Percentiles rank a stretch among this genome's conserved stretches.
phyloP scores from a whole-genome alignment of 2,329 filamentous ascomycete species.

The Remersonia thermophila region DNA sequence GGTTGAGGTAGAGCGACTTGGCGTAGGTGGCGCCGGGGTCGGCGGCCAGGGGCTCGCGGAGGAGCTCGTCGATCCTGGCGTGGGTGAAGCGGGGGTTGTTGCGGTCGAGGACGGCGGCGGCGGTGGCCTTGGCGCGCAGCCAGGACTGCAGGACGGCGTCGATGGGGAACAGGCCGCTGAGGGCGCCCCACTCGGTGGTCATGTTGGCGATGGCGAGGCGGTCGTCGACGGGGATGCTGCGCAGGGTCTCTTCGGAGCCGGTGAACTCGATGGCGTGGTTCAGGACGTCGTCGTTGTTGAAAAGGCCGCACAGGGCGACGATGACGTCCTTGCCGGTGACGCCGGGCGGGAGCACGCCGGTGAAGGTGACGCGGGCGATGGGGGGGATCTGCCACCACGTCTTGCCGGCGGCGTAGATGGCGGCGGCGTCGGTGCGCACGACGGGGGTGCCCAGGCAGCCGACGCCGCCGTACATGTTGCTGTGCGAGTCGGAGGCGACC shows the following conservation, averaged over 20 bases:
- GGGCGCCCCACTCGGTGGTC: conserved; percentile 66
- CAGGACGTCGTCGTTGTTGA: conserved; percentile 76
- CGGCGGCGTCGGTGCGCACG: conserved; percentile 77
- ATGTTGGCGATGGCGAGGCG: conserved; percentile 62
- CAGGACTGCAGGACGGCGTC: conserved; percentile 59
- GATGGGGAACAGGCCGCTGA: conserved; percentile 59
- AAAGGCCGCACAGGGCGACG: conserved; percentile 72
- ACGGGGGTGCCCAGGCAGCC: conserved; percentile 67
- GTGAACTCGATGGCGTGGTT: conserved; percentile 87
- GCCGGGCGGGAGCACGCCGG: conserved; percentile 60
- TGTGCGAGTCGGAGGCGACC: conserved; percentile 69
- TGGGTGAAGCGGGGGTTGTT: conserved; percentile 56
- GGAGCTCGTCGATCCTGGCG: conserved; percentile 57
- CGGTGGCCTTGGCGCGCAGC: conserved; percentile 65
- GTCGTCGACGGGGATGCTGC: conserved; percentile 55
- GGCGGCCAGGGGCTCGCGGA: conserved; percentile 52
- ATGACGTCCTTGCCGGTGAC: conserved; percentile 94
- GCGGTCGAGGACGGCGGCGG: conserved; percentile 47
- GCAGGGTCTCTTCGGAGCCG: conserved; percentile 65
- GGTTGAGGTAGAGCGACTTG: conserved; percentile 69
- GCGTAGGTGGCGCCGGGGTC: conserved; percentile 71
- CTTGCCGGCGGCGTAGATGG: conserved; percentile 68
- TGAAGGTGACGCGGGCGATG: conserved; percentile 67
- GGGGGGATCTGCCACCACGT: conserved; percentile 88
- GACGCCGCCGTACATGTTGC: conserved; percentile 74